These are phyloP conservation scores for Sechiopsis laciniata DNA, from an alignment of 306 rosid genomes.

Conservation along the genomic window DNA sequence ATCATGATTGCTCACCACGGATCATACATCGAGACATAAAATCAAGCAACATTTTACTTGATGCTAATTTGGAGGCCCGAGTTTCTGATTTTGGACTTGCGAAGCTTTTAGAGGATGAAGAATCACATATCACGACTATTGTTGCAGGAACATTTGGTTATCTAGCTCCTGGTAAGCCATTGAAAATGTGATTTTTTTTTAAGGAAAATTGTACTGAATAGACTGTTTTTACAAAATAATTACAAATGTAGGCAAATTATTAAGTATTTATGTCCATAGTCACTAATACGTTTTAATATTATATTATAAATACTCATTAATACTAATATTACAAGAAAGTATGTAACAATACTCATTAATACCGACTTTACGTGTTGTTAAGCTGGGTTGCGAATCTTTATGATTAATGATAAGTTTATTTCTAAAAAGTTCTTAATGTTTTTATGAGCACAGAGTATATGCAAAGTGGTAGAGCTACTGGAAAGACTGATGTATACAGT, in stretches of 20 bases:
- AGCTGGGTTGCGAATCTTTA: background rate
- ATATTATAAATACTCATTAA: too few relatives aligned
- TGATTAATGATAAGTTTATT: too few relatives aligned
- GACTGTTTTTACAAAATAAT: too few relatives aligned
- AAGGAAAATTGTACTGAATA: too few relatives aligned
- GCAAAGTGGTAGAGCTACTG: conserved; percentile 99
- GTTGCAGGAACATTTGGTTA: conserved; percentile 99
- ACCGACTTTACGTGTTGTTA: too few relatives aligned
- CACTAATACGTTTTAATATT: too few relatives aligned
- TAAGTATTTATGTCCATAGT: too few relatives aligned
- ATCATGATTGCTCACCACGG: conserved; percentile 97
- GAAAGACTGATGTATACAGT: conserved; percentile 89
- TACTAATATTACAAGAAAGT: too few relatives aligned
- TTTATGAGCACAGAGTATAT: conserved; percentile 78
- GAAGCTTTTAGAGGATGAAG: conserved; percentile 89
- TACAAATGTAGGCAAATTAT: too few relatives aligned
- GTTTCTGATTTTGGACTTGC: conserved; percentile 99
- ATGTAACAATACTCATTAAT: too few relatives aligned
- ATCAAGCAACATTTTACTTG: conserved; percentile 92
- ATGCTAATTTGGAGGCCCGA: conserved; percentile 87
- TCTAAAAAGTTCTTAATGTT: too few relatives aligned
- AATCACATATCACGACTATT: conserved; percentile 89
- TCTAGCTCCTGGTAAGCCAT: conserved; percentile 82
- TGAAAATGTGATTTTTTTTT: background rate
- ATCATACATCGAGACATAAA: conserved; percentile 95